A percentile compares a stretch with the other conserved stretches of the same genome.
These are phyloP conservation scores for Hibiscus tridactylites DNA, from an alignment of 345 rosid species.

Conservation along the genomic window DNA sequence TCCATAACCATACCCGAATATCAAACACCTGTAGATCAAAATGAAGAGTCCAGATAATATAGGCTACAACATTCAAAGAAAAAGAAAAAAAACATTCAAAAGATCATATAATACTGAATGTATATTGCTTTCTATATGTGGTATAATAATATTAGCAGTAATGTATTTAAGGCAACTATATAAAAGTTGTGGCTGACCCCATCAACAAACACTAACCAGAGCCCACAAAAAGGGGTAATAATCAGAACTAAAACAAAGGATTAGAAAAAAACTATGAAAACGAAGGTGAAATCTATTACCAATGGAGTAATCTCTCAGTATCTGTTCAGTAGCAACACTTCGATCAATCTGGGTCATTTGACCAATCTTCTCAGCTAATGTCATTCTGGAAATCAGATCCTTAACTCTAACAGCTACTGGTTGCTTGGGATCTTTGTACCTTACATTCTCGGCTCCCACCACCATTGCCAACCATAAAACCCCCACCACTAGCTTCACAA, in stretches of 20 bases:
- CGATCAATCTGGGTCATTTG: slow-evolving; percentile 57
- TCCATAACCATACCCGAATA: no score
- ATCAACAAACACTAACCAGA: not conserved
- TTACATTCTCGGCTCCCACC: slow-evolving; percentile 27
- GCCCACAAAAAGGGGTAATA: not conserved
- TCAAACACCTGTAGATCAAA: no score
- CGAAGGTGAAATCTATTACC: slow-evolving; percentile 18
- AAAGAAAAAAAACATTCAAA: no score
- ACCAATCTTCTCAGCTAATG: slow-evolving; percentile 50
- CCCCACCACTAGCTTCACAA: slow-evolving; percentile 10
- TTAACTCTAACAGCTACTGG: slow-evolving; percentile 30
- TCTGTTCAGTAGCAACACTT: slow-evolving; percentile 31
- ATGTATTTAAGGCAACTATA: not conserved
- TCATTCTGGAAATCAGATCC: slow-evolving; percentile 40
- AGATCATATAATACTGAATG: not conserved
- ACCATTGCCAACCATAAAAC: slow-evolving; percentile 22
- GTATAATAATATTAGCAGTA: not conserved
- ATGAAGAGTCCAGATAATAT: no score
- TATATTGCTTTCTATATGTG: not conserved
- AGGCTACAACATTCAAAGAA: no score
- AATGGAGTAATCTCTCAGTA: slow-evolving; percentile 38
- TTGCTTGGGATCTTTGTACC: slow-evolving; percentile 45
- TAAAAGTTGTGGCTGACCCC: not conserved
- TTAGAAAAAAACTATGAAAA: not conserved
- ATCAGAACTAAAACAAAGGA: not conserved